Evolutionary conservation across 1,284 basidiomycete species (phyloP).

Genomic region (Marasmius tenuissimus): DNA sequence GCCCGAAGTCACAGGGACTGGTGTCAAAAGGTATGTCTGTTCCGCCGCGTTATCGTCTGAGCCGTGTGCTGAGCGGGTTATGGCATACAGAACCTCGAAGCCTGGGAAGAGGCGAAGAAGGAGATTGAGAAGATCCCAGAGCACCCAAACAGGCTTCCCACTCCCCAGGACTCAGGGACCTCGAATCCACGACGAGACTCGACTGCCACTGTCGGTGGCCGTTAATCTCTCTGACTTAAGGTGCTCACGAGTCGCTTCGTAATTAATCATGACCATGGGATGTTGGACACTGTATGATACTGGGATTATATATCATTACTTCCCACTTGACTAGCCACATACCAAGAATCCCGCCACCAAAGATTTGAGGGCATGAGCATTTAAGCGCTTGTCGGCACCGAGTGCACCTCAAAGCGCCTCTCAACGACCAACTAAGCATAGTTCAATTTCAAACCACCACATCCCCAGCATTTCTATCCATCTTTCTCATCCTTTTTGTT

Average conservation of each 20-base stretch:
- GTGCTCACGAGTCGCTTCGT: not conserved
- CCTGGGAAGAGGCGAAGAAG: conserved; percentile 93
- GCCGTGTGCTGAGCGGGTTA: not conserved
- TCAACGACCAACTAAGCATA: too few relatives aligned
- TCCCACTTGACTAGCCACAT: not conserved
- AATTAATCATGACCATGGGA: not conserved
- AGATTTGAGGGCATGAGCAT: too few relatives aligned
- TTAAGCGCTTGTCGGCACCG: too few relatives aligned
- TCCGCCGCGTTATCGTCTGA: conserved; percentile 9
- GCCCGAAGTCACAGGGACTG: conserved; percentile 91
- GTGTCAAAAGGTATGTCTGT: conserved; percentile 79
- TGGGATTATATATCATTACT: not conserved
- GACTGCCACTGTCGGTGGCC: conserved; percentile 53
- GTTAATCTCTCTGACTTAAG: conserved; percentile 22
- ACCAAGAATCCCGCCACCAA: too few relatives aligned
- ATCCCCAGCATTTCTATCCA: too few relatives aligned
- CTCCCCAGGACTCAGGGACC: conserved; percentile 30
- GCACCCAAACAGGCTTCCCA: conserved; percentile 73
- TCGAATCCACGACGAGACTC: conserved; percentile 54
- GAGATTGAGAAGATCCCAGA: conserved; percentile 88
- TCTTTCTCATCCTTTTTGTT: too few relatives aligned
- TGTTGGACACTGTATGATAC: not conserved
- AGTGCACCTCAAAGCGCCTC: too few relatives aligned
- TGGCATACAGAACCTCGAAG: conserved; percentile 82
- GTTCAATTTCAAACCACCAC: too few relatives aligned